Evolutionary conservation across 192 early-diverging fungal genomes (phyloP).

Genomic region (Glomus cerebriforme): DNA sequence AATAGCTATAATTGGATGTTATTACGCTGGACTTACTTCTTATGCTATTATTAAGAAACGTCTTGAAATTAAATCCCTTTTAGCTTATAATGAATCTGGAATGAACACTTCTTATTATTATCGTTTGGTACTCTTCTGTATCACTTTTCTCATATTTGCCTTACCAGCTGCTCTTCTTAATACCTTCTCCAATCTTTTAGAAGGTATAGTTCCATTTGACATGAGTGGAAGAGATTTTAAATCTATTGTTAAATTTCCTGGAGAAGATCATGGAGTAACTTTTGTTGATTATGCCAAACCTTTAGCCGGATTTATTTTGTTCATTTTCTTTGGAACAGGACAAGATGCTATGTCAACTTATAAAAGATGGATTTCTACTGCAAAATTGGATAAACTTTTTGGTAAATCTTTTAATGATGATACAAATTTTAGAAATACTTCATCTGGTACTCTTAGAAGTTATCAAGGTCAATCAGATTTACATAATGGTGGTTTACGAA

Average conservation of each 20-base stretch:
- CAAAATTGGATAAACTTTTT: constrained; percentile 5
- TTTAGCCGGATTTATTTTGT: constrained; percentile 6
- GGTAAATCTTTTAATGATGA: not conserved
- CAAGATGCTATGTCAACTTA: constrained; percentile 12
- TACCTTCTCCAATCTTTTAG: not conserved
- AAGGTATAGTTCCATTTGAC: not conserved
- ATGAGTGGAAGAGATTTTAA: not conserved
- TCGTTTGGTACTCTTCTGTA: constrained; percentile 15
- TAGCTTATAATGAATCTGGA: constrained; percentile 6
- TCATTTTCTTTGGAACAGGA: constrained; percentile 26
- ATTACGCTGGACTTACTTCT: not conserved
- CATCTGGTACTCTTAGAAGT: not conserved
- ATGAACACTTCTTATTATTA: constrained; percentile 7
- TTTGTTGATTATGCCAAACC: constrained; percentile 25
- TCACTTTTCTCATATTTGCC: constrained; percentile 2
- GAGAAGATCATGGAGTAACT: not conserved
- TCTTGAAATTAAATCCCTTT: constrained; percentile 10
- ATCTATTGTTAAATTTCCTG: not conserved
- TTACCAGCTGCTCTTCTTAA: not conserved
- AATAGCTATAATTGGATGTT: constrained; percentile 2
- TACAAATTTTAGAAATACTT: not conserved
- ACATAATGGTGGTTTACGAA: no score
- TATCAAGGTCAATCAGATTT: not conserved
- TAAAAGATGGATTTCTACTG: not conserved
- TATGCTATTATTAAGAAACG: constrained; percentile 23